phyloP scores from a whole-genome alignment of 2,329 filamentous ascomycete genomes.

The Fusarium protoensiforme region DNA sequence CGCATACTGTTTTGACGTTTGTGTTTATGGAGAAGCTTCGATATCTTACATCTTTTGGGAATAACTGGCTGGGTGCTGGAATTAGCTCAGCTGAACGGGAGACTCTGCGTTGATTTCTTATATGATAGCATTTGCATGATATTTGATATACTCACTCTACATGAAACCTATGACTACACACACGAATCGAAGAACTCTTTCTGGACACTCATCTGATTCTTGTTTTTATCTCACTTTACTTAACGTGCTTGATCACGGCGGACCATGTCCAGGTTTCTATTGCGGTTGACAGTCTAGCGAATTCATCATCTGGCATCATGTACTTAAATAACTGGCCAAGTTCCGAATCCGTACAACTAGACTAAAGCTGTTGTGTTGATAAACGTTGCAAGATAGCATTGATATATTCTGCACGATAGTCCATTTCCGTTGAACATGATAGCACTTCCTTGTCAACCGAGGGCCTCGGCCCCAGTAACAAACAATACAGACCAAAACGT shows the following conservation, averaged over 20 bases:
- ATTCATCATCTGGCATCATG: too few species aligned
- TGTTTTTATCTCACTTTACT: too few species aligned
- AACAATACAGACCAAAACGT: not conserved
- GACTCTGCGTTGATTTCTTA: conserved; percentile 19
- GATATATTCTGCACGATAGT: not conserved
- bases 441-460: not conserved
- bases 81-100: conserved; percentile 15
- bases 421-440: not conserved
- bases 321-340: too few species aligned
- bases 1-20: conserved; percentile 58
- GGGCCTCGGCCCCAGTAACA: not conserved
- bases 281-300: too few species aligned
- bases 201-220: not conserved
- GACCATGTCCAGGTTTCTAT: too few species aligned
- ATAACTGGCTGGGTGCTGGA: conserved; percentile 29
- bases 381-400: not conserved
- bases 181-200: not conserved
- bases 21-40: conserved; percentile 59
- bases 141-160: not conserved
- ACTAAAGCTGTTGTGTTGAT: not conserved
- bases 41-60: conserved; percentile 43
- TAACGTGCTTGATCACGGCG: too few species aligned
- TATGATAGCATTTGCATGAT: not conserved
- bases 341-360: too few species aligned
- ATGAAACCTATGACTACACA: not conserved